These are phyloP conservation scores for Penicillium daleae DNA, from an alignment of 495 filamentous ascomycete genomes.

Conservation along the genomic window DNA sequence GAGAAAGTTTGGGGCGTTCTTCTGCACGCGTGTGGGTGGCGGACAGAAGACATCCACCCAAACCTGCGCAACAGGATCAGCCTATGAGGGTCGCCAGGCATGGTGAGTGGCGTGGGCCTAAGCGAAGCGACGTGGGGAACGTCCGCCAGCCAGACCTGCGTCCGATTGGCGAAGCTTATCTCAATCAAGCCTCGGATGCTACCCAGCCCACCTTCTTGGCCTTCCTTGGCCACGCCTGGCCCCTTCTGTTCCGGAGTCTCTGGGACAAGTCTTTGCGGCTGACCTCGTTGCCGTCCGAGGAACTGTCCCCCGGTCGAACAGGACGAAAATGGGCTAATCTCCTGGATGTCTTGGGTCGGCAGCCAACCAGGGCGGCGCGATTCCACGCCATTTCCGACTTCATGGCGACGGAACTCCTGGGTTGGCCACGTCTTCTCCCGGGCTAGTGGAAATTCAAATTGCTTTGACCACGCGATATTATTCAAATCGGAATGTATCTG, in stretches of 20 bases:
- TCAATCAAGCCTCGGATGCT: slow-evolving; percentile 12
- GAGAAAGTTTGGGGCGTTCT: not conserved
- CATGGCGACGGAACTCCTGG: not conserved
- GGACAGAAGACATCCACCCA: not conserved
- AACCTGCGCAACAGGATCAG: no score
- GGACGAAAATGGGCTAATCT: not conserved
- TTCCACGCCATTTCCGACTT: not conserved
- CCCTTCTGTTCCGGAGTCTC: no score
- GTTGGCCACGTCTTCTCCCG: not conserved
- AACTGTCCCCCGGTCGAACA: not conserved
- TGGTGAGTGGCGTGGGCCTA: slow-evolving; percentile 2
- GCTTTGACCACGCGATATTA: slow-evolving; percentile 5
- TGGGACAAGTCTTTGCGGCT: not conserved
- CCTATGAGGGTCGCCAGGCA: no score
- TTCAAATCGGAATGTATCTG: not conserved
- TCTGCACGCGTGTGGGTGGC: not conserved
- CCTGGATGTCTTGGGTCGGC: not conserved
- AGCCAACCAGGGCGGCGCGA: not conserved
- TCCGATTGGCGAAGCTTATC: slow-evolving; percentile 12
- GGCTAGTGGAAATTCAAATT: not conserved
- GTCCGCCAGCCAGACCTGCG: not conserved
- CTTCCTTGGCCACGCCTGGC: not conserved
- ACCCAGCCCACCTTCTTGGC: slow-evolving; percentile 6
- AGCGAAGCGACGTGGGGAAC: not conserved
- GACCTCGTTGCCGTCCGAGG: not conserved